Conservation (phyloP, 306 rosid genomes). For the Vigna reflexopilosa region DNA sequence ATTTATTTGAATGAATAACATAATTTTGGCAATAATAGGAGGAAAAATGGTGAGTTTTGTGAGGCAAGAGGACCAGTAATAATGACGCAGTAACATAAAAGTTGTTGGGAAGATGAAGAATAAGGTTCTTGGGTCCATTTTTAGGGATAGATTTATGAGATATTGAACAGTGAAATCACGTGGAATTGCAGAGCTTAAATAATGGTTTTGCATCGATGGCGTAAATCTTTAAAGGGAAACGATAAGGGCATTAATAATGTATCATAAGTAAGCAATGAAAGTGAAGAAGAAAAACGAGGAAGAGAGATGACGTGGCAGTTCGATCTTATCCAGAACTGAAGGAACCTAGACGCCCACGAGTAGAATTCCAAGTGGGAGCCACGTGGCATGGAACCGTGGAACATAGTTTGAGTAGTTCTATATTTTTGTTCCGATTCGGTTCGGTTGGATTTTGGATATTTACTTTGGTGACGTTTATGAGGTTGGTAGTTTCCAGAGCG, state of each 20-base stretch:
- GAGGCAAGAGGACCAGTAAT: too few relatives aligned
- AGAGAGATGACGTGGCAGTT: slow-evolving; percentile 38
- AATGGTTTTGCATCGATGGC: not conserved
- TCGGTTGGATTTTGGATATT: slow-evolving; percentile 2
- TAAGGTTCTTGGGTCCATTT: not conserved
- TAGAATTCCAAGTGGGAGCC: slow-evolving; percentile 44
- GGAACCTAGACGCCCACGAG: slow-evolving; percentile 45
- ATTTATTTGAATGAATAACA: too few relatives aligned
- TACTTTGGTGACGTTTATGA: not conserved
- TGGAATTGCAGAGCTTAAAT: not conserved
- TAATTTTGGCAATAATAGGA: too few relatives aligned
- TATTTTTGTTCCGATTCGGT: slow-evolving; percentile 25
- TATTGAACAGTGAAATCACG: not conserved
- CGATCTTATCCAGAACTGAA: slow-evolving; percentile 50
- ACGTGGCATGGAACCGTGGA: slow-evolving; percentile 40
- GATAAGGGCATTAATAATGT: not conserved
- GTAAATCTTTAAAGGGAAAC: not conserved
- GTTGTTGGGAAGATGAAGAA: too few relatives aligned
- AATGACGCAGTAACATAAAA: too few relatives aligned
- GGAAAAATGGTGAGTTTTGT: too few relatives aligned
- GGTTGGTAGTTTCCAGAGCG: slow-evolving; percentile 19
- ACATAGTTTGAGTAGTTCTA: slow-evolving; percentile 3
- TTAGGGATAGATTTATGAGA: not conserved
- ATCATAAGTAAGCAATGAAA: not conserved
- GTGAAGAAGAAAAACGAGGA: not conserved